Percentiles rank a stretch among this genome's conserved stretches.
phyloP scores from a whole-genome alignment of 768 basidiomycete genomes.

The Mycena leptocephala region DNA sequence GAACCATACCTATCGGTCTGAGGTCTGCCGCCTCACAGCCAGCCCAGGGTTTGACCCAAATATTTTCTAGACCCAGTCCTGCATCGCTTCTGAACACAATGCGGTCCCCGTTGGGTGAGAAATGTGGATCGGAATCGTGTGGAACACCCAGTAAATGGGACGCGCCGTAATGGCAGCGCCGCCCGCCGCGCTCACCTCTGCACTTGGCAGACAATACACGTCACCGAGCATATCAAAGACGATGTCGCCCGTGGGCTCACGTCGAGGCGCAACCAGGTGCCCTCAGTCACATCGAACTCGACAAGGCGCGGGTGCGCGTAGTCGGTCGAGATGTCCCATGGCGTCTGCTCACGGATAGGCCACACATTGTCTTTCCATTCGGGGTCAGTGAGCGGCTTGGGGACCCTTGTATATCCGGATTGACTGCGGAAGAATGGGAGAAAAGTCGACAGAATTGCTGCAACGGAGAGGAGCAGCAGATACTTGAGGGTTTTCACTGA shows the following conservation, averaged over 20 bases:
- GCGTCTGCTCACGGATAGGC: too few species aligned
- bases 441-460: conserved; percentile 51
- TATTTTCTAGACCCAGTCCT: conserved; percentile 81
- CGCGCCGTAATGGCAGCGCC: conserved; percentile 58
- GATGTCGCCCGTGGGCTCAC: conserved; percentile 82
- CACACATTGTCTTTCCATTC: conserved; percentile 67
- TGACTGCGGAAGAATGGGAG: conserved; percentile 44
- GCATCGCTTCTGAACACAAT: conserved; percentile 85
- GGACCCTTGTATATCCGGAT: conserved; percentile 37
- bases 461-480: conserved; percentile 46
- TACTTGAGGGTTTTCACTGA: conserved; percentile 12
- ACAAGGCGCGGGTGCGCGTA: too few species aligned
- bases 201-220: conserved; percentile 74
- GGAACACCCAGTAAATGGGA: too few species aligned
- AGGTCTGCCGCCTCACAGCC: conserved; percentile 78
- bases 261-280: too few species aligned
- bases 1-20: conserved; percentile 47
- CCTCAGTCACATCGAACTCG: too few species aligned
- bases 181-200: conserved; percentile 36
- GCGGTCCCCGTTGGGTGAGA: conserved; percentile 76
- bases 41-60: conserved; percentile 80
- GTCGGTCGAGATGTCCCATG: too few species aligned
- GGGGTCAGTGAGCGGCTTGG: conserved; percentile 43
- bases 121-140: conserved; percentile 82
- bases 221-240: conserved; percentile 86